phyloP scores from a whole-genome alignment of 1,284 basidiomycete genomes.

The Heliocybe sulcata region DNA sequence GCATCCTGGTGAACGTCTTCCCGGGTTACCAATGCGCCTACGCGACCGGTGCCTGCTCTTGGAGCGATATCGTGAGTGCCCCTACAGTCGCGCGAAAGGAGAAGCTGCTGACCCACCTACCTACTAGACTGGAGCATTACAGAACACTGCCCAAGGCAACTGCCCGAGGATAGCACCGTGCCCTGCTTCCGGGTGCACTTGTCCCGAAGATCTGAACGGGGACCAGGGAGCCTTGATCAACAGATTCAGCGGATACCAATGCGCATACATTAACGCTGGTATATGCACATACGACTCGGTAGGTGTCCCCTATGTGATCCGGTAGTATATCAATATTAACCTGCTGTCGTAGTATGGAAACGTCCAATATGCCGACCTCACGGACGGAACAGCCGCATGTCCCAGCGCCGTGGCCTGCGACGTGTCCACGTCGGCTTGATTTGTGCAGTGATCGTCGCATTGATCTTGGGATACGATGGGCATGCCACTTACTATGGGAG shows the following conservation, averaged over 20 bases:
- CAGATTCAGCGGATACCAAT: conserved; percentile 18
- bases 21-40: conserved; percentile 12
- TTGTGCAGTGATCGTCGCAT: no score
- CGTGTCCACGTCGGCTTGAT: neutral
- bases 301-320: no score
- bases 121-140: conserved; percentile 12
- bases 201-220: conserved; percentile 13
- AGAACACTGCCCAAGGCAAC: conserved; percentile 16
- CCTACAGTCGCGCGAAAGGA: no score
- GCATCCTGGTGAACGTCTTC: conserved; percentile 11
- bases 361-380: neutral
- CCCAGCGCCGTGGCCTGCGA: neutral
- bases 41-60: conserved; percentile 10
- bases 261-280: conserved; percentile 14
- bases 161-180: conserved; percentile 15
- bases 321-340: no score
- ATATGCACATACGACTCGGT: conserved; percentile 19
- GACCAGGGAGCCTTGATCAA: conserved; percentile 18
- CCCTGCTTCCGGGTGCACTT: conserved; percentile 13
- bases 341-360: neutral
- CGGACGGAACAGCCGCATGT: neutral
- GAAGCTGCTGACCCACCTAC: neutral
- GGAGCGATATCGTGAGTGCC: conserved; percentile 10
- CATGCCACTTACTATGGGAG: no score
- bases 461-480: no score